These are phyloP conservation scores for Oldenlandia corymbosa DNA, from an alignment of 257 asterid genomes.

Conservation along the genomic window DNA sequence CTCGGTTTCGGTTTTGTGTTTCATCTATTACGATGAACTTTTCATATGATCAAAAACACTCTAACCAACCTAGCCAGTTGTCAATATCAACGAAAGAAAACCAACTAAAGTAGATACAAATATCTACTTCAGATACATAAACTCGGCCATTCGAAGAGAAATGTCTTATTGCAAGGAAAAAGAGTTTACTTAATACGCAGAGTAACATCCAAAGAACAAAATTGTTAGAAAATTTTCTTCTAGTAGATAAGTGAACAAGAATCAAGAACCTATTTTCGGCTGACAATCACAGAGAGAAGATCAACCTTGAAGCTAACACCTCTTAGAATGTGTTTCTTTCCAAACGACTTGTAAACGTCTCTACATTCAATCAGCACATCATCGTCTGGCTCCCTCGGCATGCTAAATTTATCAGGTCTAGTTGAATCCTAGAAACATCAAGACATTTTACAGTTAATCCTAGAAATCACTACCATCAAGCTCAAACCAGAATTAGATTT, in stretches of 20 bases:
- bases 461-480: conserved; percentile 5
- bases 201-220: not conserved
- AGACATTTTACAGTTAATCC: not conserved
- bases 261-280: not conserved
- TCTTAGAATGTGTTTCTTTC: conserved; percentile 83
- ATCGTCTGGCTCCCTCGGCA: conserved; percentile 38
- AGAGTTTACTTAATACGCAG: not conserved
- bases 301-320: conserved; percentile 98
- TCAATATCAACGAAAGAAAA: not conserved
- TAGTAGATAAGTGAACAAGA: not conserved
- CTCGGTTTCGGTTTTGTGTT: not conserved
- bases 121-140: not conserved
- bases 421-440: conserved; percentile 39
- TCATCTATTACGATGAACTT: not conserved
- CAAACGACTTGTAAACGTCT: conserved; percentile 88
- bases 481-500: not conserved
- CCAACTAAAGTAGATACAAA: not conserved
- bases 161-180: not conserved
- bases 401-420: conserved; percentile 32
- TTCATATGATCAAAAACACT: not conserved
- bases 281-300: conserved; percentile 18
- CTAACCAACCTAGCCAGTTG: not conserved
- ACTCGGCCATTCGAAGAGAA: not conserved
- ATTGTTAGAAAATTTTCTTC: too few species aligned
- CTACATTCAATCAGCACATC: conserved; percentile 92